Conservation (phyloP, 352 stramenopile genomes). For the Phytophthora pluvialis region DNA sequence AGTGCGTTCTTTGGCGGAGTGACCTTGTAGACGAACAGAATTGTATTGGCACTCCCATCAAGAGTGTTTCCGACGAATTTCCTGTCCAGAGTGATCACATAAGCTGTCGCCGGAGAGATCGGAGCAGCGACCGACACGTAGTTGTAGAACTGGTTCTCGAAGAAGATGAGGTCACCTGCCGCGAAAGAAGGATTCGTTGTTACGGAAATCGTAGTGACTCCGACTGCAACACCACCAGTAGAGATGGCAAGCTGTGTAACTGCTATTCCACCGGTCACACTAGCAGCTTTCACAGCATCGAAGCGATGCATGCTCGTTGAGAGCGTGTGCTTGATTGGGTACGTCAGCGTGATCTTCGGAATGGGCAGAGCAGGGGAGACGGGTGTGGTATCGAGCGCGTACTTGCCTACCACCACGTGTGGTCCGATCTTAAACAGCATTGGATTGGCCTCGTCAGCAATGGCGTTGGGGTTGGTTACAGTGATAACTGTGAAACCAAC, state of each 20-base stretch:
- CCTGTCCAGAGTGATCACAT: constrained; percentile 40
- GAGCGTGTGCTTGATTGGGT: constrained; percentile 38
- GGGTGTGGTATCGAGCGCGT: background rate
- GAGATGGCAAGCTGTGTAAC: background rate
- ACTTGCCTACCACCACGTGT: constrained; percentile 21
- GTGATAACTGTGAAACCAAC: background rate
- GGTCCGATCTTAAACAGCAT: constrained; percentile 37
- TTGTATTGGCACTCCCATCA: constrained; percentile 17
- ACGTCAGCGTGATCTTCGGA: constrained; percentile 34
- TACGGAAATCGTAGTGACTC: constrained; percentile 10
- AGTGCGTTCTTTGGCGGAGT: constrained; percentile 33
- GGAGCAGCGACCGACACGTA: constrained; percentile 6
- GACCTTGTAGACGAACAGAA: constrained; percentile 40
- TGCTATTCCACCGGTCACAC: background rate
- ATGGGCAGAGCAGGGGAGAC: no score
- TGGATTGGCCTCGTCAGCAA: background rate
- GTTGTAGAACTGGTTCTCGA: constrained; percentile 69
- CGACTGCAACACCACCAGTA: constrained; percentile 11
- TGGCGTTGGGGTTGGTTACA: background rate
- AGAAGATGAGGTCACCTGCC: constrained; percentile 52
- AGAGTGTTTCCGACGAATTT: constrained; percentile 50
- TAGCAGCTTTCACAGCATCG: constrained; percentile 2
- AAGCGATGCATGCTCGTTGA: constrained; percentile 19
- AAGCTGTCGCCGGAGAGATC: constrained; percentile 2
- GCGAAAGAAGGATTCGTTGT: constrained; percentile 7